Conservation (phyloP, 441 rosid species). For the Populus tomentosa region DNA sequence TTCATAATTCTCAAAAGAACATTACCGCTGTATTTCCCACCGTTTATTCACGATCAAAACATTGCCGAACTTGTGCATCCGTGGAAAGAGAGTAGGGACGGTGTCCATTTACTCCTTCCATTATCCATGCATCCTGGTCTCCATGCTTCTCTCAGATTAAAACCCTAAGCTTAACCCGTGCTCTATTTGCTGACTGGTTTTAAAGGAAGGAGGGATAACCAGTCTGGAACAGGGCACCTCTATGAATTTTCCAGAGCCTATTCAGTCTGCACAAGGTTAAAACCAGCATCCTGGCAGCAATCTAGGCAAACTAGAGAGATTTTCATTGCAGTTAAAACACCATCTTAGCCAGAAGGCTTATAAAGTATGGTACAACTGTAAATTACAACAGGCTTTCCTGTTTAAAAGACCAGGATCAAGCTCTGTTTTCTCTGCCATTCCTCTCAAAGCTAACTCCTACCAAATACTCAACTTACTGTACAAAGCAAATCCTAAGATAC, state of each 20-base stretch:
- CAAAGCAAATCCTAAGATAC: slow-evolving; percentile 23
- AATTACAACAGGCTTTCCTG: slow-evolving; percentile 22
- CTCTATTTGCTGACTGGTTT: not conserved
- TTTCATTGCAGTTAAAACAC: slow-evolving; percentile 2
- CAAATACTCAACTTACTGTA: slow-evolving; percentile 31
- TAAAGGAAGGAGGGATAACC: not conserved
- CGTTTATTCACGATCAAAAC: not conserved
- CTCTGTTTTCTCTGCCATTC: slow-evolving; percentile 16
- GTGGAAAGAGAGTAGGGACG: not conserved
- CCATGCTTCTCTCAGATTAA: not conserved
- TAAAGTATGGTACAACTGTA: slow-evolving; percentile 13
- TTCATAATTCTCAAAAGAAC: not conserved
- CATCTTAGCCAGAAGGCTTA: not conserved
- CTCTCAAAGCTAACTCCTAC: not conserved
- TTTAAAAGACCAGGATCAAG: slow-evolving; percentile 34
- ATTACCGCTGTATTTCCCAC: not conserved
- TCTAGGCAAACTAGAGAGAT: not conserved
- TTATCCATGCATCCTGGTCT: not conserved
- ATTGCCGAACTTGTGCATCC: not conserved
- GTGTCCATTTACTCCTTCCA: not conserved
- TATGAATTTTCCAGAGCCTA: not conserved
- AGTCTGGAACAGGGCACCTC: not conserved
- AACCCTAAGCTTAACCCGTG: not conserved
- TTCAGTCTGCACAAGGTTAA: not conserved
- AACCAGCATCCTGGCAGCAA: not conserved